Evolutionary conservation across 805 yeast genomes (phyloP), one percentile per base, ranked within the genome.

Genomic region (Priceomyces fermenticarens): DNA sequence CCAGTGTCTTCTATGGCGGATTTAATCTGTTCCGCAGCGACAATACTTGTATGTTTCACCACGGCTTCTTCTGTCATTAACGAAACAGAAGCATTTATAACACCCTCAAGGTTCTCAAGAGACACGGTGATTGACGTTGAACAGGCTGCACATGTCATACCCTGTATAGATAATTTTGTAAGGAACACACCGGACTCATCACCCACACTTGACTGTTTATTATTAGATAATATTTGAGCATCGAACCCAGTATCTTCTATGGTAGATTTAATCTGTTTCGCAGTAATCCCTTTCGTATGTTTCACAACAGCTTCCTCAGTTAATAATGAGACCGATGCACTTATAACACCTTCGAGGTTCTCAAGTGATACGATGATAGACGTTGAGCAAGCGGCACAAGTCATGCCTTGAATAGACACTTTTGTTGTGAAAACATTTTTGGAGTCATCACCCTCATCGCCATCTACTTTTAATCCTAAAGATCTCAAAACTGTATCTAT

Each of bases 61-160:
- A 63, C 54, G 2, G 90, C 96, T 36, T 79, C 77, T 49, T 86
- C 93, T 0, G 96, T 87, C 3, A 87, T 65, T 25, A 88, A 71
- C 1, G 96, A 85, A 1, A 90, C 87, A 3, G 75, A 70, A 0
- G 73, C 87, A 3, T 61, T 54, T 1, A 52, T 36, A 2, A 88
- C 85, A 1, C 85, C 85, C 0, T 65, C 62, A 8, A 78, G 40
- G 0, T 54, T 54, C 40, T 70, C 63, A 20, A 88, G 53, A 0
- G 81, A 81, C 16, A 65, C 62, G 0, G 82, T 77, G 14, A 91
- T 78, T 1, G 91, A 68, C 2, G 81, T 72, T 0, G 84, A 74
- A 58, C 97, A 90, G 2, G 93, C 77, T 2, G 90, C 81, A 57
- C 97, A 90, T 2, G 97, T 89, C 97, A 90, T 90, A 2, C 97